Base-by-base conservation (phyloP, 345 rosid genomes). In the Linum tenue region DNA sequence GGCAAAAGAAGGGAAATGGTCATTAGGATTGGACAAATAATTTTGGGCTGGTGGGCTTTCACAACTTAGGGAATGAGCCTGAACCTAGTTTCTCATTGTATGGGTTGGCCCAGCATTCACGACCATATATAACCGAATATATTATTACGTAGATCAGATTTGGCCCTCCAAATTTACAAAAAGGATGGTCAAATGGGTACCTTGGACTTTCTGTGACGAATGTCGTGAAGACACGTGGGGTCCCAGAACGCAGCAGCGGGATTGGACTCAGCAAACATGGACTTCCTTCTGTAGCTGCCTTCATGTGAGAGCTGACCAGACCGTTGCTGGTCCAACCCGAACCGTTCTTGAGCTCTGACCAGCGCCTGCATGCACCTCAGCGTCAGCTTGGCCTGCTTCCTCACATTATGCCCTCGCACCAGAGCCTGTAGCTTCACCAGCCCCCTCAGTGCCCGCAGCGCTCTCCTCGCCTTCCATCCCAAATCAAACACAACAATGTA, bases 361-460 rank as follows among this genome's bases (percentile, higher is more conserved):
- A 74, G 38, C 12, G 78, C 74, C 62, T 74, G 68, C 71, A 74
- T 74, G 66, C 74, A 61, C 55, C 70, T 63, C 9, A 74, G 64
- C 43, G 68, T 70, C 53, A 64, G 4, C 55, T 69, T 74, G 3
- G 71, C 74, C 42, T 70, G 78, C 48, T 63, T 66, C 57, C 78
- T 70, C 38, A 74, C 71, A 39, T 64, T 69, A 5, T 66, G 67
- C 63, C 74, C 78, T 62, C 78, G 63, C 5, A 74, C 78, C 37
- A 69, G 31, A 4, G 78, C 78, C 66, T 74, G 78, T 5, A 74
- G 71, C 64, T 66, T 74, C 74, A 74, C 78, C 17, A 74, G 60
- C 40, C 77, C 77, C 70, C 63, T 70, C 1, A 74, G 65, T 38
- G 78, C 78, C 5, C 74, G 56, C 7, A 63, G 61, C 14, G 78